These are phyloP conservation scores for Sugiyamaella americana DNA, from an alignment of 805 yeast species.

Conservation along the genomic window DNA sequence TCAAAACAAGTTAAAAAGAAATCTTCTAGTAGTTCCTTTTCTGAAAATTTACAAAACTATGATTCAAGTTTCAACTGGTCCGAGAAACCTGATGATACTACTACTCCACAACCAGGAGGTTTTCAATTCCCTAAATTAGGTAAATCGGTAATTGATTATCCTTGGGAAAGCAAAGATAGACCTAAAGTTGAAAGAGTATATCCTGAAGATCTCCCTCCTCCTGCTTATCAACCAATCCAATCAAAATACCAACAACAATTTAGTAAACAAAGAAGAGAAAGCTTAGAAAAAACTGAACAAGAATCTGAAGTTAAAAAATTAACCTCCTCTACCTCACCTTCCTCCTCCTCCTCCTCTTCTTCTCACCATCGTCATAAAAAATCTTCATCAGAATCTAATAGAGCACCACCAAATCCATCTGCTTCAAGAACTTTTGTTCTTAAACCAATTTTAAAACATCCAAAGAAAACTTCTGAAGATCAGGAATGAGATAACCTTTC, in stretches of 20 bases:
- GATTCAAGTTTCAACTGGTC: neutral
- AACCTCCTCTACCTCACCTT: neutral
- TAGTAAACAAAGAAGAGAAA: neutral
- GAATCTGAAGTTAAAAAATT: neutral
- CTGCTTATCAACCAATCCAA: neutral
- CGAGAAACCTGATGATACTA: neutral
- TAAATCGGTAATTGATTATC: constrained; percentile 7
- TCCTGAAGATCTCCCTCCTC: constrained; percentile 11
- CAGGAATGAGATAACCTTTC: no score
- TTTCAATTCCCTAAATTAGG: constrained; percentile 10
- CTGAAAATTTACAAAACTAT: neutral
- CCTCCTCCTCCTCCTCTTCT: constrained; percentile 5
- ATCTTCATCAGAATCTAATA: neutral
- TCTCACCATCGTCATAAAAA: constrained; percentile 3
- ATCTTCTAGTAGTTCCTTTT: neutral
- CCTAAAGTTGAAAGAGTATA: constrained; percentile 12
- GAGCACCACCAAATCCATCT: neutral
- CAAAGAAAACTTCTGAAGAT: neutral
- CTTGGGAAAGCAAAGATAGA: constrained; percentile 4
- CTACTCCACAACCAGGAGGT: neutral
- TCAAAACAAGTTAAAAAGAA: neutral
- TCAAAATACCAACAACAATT: neutral
- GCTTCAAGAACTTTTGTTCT: neutral
- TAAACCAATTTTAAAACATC: constrained; percentile 6
- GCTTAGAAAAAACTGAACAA: neutral